Evolutionary conservation across 2,329 filamentous ascomycete genomes (phyloP).

Genomic region (Stagonosporopsis vannaccii): DNA sequence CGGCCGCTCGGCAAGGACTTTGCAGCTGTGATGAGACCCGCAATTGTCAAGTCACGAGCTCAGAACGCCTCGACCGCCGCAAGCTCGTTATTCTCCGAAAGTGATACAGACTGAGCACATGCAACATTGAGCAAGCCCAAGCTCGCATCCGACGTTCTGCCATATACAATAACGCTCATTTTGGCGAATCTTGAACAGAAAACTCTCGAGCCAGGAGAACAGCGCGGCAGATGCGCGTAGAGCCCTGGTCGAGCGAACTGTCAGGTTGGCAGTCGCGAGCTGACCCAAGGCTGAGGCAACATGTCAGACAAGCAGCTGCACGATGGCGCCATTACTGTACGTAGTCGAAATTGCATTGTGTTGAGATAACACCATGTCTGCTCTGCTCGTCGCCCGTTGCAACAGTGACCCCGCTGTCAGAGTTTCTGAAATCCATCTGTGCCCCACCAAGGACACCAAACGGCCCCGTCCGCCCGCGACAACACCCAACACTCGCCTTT

Average conservation of each 20-base stretch:
- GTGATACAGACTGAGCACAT: not conserved
- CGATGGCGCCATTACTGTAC: conserved; percentile 8
- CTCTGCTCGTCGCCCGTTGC: conserved; percentile 8
- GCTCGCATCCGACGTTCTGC: not conserved
- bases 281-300: conserved; percentile 5
- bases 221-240: conserved; percentile 15
- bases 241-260: conserved; percentile 2
- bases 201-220: not conserved
- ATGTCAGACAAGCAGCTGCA: conserved; percentile 8
- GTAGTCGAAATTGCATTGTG: not conserved
- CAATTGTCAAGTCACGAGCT: not conserved
- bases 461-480: conserved; percentile 26
- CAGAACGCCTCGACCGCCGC: not conserved
- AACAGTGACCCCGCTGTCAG: conserved; percentile 6
- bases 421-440: conserved; percentile 8
- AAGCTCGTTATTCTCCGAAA: conserved; percentile 1
- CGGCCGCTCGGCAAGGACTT: no score
- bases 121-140: not conserved
- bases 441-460: conserved; percentile 19
- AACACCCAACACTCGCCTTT: conserved; percentile 26
- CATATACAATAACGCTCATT: not conserved
- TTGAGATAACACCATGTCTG: conserved; percentile 2
- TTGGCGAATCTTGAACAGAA: not conserved
- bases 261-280: conserved; percentile 1
- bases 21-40: no score